Percentiles rank a stretch among this genome's conserved stretches.
Evolutionary conservation across 768 basidiomycete species (phyloP).

Genomic region (Lactifluus volemus): DNA sequence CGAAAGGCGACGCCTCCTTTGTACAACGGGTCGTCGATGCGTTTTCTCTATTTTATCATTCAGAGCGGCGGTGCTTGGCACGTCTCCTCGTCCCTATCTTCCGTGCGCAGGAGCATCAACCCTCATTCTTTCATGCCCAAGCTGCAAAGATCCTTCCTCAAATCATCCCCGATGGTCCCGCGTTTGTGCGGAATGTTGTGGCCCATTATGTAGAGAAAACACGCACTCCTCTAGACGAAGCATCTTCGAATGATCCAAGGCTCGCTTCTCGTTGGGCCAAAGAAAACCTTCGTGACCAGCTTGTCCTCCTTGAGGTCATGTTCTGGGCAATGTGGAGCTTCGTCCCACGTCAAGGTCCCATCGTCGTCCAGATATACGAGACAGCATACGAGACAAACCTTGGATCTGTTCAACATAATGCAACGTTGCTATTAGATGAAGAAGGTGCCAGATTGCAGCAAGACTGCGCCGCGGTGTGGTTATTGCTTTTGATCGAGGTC

Average conservation of each 20-base stretch:
- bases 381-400: conserved; percentile 56
- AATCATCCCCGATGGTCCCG: conserved; percentile 53
- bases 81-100: conserved; percentile 69
- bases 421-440: conserved; percentile 62
- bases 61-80: conserved; percentile 65
- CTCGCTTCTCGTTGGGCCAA: conserved; percentile 61
- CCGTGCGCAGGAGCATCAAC: conserved; percentile 52
- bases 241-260: conserved; percentile 42
- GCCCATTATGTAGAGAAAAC: conserved; percentile 51
- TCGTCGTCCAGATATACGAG: conserved; percentile 56
- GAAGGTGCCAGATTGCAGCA: conserved; percentile 56
- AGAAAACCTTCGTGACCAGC: conserved; percentile 69
- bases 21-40: conserved; percentile 54
- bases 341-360: conserved; percentile 51
- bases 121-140: conserved; percentile 44
- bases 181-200: conserved; percentile 56
- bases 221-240: conserved; percentile 38
- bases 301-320: conserved; percentile 73
- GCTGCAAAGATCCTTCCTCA: conserved; percentile 47
- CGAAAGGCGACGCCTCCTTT: conserved; percentile 37
- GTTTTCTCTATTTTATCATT: conserved; percentile 74
- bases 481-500: conserved; percentile 70
- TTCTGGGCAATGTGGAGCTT: conserved; percentile 87
- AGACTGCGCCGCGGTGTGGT: conserved; percentile 68
- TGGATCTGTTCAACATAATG: conserved; percentile 55